These are phyloP conservation scores for Saccharum hybrid DNA, from an alignment of 202 grass and related monocot genomes.

Conservation along the genomic window DNA sequence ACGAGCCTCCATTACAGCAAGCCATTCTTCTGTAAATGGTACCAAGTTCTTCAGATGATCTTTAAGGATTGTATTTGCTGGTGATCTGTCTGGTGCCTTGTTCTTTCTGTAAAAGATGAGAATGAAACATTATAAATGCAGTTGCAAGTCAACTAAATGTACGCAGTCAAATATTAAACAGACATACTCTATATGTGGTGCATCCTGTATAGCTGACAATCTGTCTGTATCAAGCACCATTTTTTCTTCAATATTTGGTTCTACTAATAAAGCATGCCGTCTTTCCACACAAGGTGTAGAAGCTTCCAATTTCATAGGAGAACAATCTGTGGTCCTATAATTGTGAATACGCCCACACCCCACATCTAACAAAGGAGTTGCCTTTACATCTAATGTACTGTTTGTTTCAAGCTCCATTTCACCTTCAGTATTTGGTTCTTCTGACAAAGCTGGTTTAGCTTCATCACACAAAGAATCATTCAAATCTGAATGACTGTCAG, in stretches of 20 bases:
- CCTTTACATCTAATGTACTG: not conserved
- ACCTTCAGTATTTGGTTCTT: slow-evolving; percentile 36
- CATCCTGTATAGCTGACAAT: slow-evolving; percentile 20
- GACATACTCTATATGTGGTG: slow-evolving; percentile 47
- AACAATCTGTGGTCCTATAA: slow-evolving; percentile 29
- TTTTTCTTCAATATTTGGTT: slow-evolving; percentile 43
- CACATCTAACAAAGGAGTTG: slow-evolving; percentile 28
- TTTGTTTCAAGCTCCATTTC: slow-evolving; percentile 32
- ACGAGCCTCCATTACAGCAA: slow-evolving; percentile 70
- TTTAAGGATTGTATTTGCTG: slow-evolving; percentile 39
- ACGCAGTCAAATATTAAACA: slow-evolving; percentile 21
- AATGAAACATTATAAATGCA: slow-evolving; percentile 30
- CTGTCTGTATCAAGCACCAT: slow-evolving; percentile 39
- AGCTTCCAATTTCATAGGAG: slow-evolving; percentile 27
- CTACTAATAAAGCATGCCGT: slow-evolving; percentile 11
- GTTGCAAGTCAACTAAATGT: slow-evolving; percentile 11
- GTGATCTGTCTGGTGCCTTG: slow-evolving; percentile 29
- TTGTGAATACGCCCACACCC: slow-evolving; percentile 8
- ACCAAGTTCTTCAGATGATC: slow-evolving; percentile 57
- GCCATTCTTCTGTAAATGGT: slow-evolving; percentile 91
- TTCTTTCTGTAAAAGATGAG: slow-evolving; percentile 52
- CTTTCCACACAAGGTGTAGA: slow-evolving; percentile 5
- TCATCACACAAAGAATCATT: slow-evolving; percentile 29
- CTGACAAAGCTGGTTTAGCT: slow-evolving; percentile 10
- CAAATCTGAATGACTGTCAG: slow-evolving; percentile 20